Conservation (phyloP, 2,329 filamentous ascomycete genomes). For the Moelleriella libera region DNA sequence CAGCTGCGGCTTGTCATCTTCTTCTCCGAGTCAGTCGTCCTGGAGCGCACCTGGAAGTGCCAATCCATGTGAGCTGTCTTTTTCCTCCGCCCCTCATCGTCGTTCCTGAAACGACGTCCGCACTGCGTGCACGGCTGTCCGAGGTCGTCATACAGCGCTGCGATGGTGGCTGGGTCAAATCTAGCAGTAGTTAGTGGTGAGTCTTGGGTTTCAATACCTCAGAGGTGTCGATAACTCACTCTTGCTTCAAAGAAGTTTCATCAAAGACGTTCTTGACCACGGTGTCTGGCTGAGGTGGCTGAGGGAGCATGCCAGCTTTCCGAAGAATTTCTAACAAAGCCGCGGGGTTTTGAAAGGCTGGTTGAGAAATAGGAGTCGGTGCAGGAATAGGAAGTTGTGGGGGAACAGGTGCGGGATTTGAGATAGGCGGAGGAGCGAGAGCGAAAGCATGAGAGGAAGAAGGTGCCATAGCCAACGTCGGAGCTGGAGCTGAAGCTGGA, state of each 20-base stretch:
- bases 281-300: conserved; percentile 21
- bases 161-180: conserved; percentile 60
- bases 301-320: conserved; percentile 51
- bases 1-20: conserved; percentile 83
- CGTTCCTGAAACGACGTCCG: conserved; percentile 69
- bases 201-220: background rate
- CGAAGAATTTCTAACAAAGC: conserved; percentile 54
- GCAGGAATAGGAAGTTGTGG: conserved; percentile 13
- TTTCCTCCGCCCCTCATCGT: conserved; percentile 64
- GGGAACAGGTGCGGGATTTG: background rate
- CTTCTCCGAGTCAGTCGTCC: conserved; percentile 74
- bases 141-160: conserved; percentile 63
- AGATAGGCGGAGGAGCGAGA: background rate
- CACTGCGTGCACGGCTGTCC: conserved; percentile 86
- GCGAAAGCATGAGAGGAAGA: background rate
- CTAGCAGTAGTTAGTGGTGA: conserved; percentile 21
- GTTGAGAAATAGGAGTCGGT: conserved; percentile 20
- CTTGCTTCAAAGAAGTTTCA: conserved; percentile 52
- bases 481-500: background rate
- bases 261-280: conserved; percentile 45
- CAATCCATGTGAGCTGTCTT: conserved; percentile 93
- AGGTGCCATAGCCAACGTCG: background rate
- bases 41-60: conserved; percentile 91
- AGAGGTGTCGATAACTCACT: conserved; percentile 33
- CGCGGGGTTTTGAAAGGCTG: conserved; percentile 30